Evolutionary conservation across 345 rosid species (phyloP).

Genomic region (Moricandia arvensis): DNA sequence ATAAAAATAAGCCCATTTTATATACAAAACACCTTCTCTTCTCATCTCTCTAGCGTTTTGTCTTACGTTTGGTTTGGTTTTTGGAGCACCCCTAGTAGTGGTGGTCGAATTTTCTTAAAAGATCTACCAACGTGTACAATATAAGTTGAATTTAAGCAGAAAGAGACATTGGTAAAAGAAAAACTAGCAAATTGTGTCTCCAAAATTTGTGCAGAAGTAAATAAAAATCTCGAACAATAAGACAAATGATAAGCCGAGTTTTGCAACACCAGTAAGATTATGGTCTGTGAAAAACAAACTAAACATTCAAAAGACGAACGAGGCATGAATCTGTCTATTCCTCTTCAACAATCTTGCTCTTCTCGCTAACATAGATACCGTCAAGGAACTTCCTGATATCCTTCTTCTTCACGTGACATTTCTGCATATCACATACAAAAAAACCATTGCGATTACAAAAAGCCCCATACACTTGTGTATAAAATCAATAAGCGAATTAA

Average conservation of each 20-base stretch:
- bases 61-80: too few species aligned
- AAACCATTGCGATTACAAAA: neutral
- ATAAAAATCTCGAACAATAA: slow-evolving; percentile 10
- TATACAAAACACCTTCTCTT: too few species aligned
- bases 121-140: neutral
- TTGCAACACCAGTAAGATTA: slow-evolving; percentile 5
- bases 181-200: neutral
- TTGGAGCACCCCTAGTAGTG: neutral
- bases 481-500: too few species aligned
- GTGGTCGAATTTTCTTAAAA: neutral
- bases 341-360: slow-evolving; percentile 43
- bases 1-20: too few species aligned
- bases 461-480: too few species aligned
- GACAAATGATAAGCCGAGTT: slow-evolving; percentile 11
- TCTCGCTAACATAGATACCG: slow-evolving; percentile 68
- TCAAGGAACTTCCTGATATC: slow-evolving; percentile 46
- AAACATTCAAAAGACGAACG: slow-evolving; percentile 2
- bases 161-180: neutral
- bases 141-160: neutral
- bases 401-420: neutral
- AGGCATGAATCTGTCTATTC: neutral
- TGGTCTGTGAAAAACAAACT: slow-evolving; percentile 10
- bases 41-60: too few species aligned
- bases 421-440: neutral
- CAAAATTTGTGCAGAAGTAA: slow-evolving; percentile 9